phyloP scores from a whole-genome alignment of 176 grass and related monocot genomes.

The Zizania latifolia region DNA sequence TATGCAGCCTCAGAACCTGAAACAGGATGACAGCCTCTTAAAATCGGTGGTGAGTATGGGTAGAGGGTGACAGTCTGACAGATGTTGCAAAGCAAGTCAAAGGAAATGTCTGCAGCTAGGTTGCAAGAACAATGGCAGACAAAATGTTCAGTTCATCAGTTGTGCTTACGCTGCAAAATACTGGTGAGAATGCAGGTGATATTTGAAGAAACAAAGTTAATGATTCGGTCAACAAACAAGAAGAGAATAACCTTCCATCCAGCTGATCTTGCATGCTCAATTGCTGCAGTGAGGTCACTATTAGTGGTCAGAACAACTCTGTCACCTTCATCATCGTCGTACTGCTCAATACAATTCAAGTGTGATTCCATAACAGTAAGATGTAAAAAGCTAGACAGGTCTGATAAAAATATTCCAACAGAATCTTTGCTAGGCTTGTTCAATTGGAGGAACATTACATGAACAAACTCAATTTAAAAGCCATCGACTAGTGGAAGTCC shows the following conservation, averaged over 20 bases:
- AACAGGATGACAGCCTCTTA: neutral
- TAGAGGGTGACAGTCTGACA: neutral
- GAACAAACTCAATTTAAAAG: neutral
- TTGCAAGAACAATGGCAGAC: neutral
- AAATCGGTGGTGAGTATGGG: neutral
- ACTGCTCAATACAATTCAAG: constrained; percentile 14
- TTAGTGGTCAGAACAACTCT: constrained; percentile 58
- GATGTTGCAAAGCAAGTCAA: neutral
- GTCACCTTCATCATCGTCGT: constrained; percentile 86
- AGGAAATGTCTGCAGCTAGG: neutral
- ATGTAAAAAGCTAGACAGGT: neutral
- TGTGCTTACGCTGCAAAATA: too few relatives aligned
- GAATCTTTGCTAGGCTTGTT: neutral
- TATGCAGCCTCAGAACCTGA: constrained; percentile 63
- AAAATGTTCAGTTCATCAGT: neutral
- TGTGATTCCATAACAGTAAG: neutral
- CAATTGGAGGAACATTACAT: neutral
- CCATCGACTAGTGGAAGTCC: neutral
- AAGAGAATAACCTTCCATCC: constrained; percentile 55
- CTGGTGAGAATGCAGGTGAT: neutral
- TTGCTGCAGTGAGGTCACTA: constrained; percentile 47
- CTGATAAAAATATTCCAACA: neutral
- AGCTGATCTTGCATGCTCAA: constrained; percentile 58
- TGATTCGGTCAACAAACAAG: neutral
- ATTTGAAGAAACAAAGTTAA: neutral